Conservation (phyloP, 2,329 filamentous ascomycete species). For the Fusarium virguliforme region DNA sequence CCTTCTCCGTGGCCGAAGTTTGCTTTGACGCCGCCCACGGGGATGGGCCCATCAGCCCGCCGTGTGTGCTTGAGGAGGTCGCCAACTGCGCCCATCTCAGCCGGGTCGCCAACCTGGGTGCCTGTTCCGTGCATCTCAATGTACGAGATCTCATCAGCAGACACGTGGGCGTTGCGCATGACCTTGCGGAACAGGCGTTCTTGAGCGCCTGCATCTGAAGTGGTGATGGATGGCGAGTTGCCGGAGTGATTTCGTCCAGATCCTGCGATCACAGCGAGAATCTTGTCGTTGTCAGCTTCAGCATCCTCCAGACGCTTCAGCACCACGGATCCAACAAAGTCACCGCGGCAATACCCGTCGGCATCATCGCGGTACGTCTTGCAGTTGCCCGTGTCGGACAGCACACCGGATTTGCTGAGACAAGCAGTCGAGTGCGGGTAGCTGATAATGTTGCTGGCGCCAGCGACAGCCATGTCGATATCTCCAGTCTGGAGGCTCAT, state of each 20-base stretch:
- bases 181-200: conserved; percentile 74
- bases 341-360: conserved; percentile 70
- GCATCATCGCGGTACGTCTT: conserved; percentile 71
- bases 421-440: conserved; percentile 77
- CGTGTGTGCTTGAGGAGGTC: neutral
- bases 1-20: conserved; percentile 53
- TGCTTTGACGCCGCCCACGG: conserved; percentile 53
- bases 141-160: conserved; percentile 49
- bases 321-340: conserved; percentile 64
- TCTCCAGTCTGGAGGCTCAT: conserved; percentile 78
- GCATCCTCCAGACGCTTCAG: conserved; percentile 66
- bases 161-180: conserved; percentile 67
- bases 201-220: conserved; percentile 76
- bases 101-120: conserved; percentile 64
- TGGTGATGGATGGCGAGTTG: conserved; percentile 79
- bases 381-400: conserved; percentile 63
- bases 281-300: conserved; percentile 74
- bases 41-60: conserved; percentile 19
- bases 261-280: conserved; percentile 73
- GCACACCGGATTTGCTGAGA: conserved; percentile 75
- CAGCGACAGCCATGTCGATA: conserved; percentile 85
- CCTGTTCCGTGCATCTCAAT: conserved; percentile 67
- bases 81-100: conserved; percentile 54
- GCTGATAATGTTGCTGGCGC: conserved; percentile 78
- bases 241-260: conserved; percentile 80